Percentiles rank a stretch among this genome's conserved stretches.
These are phyloP conservation scores for Globisporangium cylindrosporum DNA, from an alignment of 352 stramenopile genomes.

Conservation along the genomic window DNA sequence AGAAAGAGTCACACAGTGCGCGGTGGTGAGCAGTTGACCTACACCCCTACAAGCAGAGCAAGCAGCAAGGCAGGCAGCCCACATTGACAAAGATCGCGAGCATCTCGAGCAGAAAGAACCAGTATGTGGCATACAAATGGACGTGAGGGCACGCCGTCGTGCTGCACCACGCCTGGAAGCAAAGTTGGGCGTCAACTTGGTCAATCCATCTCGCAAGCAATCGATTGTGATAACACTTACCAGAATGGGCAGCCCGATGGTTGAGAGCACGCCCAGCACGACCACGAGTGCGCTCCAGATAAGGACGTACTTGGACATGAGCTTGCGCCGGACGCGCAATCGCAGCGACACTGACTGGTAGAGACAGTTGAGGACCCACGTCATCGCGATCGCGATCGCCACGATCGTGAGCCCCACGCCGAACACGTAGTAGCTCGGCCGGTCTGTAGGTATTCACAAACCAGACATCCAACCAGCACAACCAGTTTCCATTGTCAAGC, in stretches of 20 bases:
- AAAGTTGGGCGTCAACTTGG: too few relatives aligned
- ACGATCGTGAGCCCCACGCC: constrained; percentile 34
- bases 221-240: constrained; percentile 7
- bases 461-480: neutral
- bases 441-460: constrained; percentile 19
- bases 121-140: constrained; percentile 31
- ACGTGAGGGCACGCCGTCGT: constrained; percentile 25
- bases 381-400: constrained; percentile 35
- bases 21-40: too few relatives aligned
- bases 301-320: constrained; percentile 17
- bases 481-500: neutral
- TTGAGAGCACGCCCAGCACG: constrained; percentile 35
- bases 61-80: too few relatives aligned
- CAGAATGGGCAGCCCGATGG: constrained; percentile 41
- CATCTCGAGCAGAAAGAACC: constrained; percentile 41
- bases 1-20: too few relatives aligned
- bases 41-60: too few relatives aligned
- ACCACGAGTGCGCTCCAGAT: constrained; percentile 19
- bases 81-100: constrained; percentile 38
- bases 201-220: too few relatives aligned
- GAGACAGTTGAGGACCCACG: constrained; percentile 44
- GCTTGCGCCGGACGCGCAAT: constrained; percentile 24
- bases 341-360: constrained; percentile 32
- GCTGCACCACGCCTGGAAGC: constrained; percentile 24
- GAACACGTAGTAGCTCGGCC: constrained; percentile 42